Evolutionary conservation across 305 asterid species (phyloP).

Genomic region (Fraxinus nigra): DNA sequence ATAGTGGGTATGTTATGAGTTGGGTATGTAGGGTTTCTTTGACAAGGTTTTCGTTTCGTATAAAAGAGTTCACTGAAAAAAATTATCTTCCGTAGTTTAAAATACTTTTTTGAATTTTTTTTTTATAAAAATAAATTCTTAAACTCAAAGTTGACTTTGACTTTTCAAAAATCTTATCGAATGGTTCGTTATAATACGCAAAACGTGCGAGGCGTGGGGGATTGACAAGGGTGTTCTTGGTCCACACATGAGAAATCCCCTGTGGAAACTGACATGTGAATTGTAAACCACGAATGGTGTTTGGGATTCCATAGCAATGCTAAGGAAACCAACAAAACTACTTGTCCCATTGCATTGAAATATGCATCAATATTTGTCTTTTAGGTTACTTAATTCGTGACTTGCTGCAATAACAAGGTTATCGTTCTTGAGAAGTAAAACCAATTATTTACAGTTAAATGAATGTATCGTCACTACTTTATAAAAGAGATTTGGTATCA

Average conservation of each 20-base stretch:
- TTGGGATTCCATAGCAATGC: not conserved
- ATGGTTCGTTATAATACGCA: not conserved
- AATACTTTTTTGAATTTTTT: too few relatives aligned
- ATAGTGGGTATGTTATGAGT: not conserved
- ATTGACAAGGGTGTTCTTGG: not conserved
- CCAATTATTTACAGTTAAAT: not conserved
- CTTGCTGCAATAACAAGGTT: conserved; percentile 23
- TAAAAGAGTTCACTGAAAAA: not conserved
- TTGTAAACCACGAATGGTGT: not conserved
- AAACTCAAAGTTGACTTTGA: not conserved
- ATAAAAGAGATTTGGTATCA: not conserved
- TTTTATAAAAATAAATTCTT: too few relatives aligned
- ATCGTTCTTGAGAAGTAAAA: not conserved
- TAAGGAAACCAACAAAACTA: not conserved
- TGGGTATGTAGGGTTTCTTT: not conserved
- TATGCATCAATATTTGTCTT: conserved; percentile 33
- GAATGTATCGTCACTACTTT: not conserved
- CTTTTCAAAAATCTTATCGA: not conserved
- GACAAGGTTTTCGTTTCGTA: not conserved
- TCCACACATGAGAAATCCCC: not conserved
- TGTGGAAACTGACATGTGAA: conserved; percentile 5
- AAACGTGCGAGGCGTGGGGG: not conserved
- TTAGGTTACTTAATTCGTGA: conserved; percentile 1
- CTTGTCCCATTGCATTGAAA: conserved; percentile 25
- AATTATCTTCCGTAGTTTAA: too few relatives aligned